Evolutionary conservation across 257 asterid genomes (phyloP).

Genomic region (Catharanthus roseus): DNA sequence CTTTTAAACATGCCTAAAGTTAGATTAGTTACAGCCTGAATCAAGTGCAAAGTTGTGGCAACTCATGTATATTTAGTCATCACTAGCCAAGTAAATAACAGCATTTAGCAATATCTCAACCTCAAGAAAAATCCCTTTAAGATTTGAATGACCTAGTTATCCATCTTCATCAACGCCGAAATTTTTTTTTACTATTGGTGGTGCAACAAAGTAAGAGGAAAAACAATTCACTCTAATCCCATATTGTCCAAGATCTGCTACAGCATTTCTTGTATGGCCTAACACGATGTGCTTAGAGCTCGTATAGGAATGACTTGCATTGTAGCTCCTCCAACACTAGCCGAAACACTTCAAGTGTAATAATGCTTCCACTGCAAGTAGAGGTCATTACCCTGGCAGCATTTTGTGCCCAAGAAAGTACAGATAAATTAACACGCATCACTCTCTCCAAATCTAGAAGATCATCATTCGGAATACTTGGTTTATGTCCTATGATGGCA

Average conservation of each 20-base stretch:
- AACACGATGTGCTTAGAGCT: constrained; percentile 30
- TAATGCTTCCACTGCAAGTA: constrained; percentile 24
- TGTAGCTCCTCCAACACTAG: constrained; percentile 21
- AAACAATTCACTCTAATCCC: constrained; percentile 40
- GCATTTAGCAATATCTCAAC: constrained; percentile 37
- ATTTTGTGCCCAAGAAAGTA: constrained; percentile 31
- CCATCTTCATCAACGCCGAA: constrained; percentile 12
- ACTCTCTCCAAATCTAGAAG: constrained; percentile 20
- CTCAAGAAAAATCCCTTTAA: constrained; percentile 9
- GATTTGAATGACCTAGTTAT: constrained; percentile 3
- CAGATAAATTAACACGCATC: constrained; percentile 30
- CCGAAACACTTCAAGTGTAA: constrained; percentile 21
- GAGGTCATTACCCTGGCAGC: constrained; percentile 43
- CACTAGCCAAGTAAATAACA: constrained; percentile 29
- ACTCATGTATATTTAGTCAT: constrained; percentile 30
- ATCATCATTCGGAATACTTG: constrained; percentile 15
- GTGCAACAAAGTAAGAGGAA: constrained; percentile 26
- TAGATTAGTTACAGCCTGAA: constrained; percentile 36
- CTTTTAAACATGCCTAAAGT: constrained; percentile 11
- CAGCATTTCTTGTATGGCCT: constrained; percentile 24
- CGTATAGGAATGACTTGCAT: constrained; percentile 22
- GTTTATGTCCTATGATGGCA: constrained; percentile 8
- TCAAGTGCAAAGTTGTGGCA: constrained; percentile 38
- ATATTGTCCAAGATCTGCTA: constrained; percentile 27
- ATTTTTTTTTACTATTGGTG: constrained; percentile 5